Conservation (phyloP, 2,329 filamentous ascomycete species). For the Pseudocercospora crystallina region DNA sequence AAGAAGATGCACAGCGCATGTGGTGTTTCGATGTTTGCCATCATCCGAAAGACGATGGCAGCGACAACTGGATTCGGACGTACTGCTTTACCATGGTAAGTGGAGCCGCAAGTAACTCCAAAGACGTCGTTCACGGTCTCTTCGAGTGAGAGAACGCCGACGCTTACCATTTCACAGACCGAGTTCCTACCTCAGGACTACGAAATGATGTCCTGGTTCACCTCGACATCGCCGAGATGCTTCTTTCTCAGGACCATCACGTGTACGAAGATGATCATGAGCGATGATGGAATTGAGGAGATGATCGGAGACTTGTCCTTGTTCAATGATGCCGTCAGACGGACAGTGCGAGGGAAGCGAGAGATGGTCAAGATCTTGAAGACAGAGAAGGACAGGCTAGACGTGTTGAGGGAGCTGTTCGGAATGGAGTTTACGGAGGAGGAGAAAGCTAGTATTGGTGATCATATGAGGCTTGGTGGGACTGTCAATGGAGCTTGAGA, state of each 20-base stretch:
- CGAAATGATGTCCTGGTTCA: slow-evolving; percentile 58
- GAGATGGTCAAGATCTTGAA: slow-evolving; percentile 41
- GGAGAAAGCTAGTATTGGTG: background rate
- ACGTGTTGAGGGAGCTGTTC: slow-evolving; percentile 45
- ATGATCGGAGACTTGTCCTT: slow-evolving; percentile 40
- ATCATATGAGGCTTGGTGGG: background rate
- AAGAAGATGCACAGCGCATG: slow-evolving; percentile 35
- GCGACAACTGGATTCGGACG: slow-evolving; percentile 54
- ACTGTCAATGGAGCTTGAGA: background rate
- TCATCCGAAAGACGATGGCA: slow-evolving; percentile 28
- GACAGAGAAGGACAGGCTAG: slow-evolving; percentile 44
- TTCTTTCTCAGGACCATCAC: slow-evolving; percentile 57
- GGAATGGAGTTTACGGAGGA: slow-evolving; percentile 35
- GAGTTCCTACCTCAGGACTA: slow-evolving; percentile 64
- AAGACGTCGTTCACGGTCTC: too few species aligned
- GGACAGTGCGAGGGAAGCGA: slow-evolving; percentile 45
- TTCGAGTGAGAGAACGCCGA: slow-evolving; percentile 42
- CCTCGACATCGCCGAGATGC: slow-evolving; percentile 50
- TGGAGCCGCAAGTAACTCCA: too few species aligned
- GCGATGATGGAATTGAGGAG: slow-evolving; percentile 33
- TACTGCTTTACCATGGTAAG: slow-evolving; percentile 68
- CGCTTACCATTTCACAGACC: slow-evolving; percentile 32
- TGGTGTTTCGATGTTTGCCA: slow-evolving; percentile 42
- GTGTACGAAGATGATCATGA: slow-evolving; percentile 55
- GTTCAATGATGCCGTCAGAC: slow-evolving; percentile 45